These are phyloP conservation scores for Sugiyamaella smithiae DNA, from an alignment of 805 yeast genomes.

Conservation along the genomic window DNA sequence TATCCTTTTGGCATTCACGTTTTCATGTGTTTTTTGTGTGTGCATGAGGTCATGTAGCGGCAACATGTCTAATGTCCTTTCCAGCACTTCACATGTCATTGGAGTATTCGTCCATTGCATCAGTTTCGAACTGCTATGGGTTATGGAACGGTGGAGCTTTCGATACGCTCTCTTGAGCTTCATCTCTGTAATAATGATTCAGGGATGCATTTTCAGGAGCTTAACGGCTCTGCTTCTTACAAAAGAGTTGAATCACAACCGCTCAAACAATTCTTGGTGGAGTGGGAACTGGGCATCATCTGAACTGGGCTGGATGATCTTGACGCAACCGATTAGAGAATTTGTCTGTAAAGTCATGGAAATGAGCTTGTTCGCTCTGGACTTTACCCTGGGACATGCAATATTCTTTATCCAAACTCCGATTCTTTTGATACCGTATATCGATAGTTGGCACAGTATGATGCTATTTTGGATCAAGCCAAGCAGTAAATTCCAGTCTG, in stretches of 20 bases:
- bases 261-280: conserved; percentile 69
- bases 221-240: conserved; percentile 51
- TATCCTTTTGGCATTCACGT: conserved; percentile 28
- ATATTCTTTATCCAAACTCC: conserved; percentile 81
- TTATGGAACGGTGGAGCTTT: conserved; percentile 65
- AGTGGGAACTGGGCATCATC: conserved; percentile 47
- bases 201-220: conserved; percentile 54
- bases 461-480: conserved; percentile 97
- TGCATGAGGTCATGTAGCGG: conserved; percentile 1
- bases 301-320: conserved; percentile 77
- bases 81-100: conserved; percentile 44
- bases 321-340: conserved; percentile 84
- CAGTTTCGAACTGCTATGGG: conserved; percentile 62
- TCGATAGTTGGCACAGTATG: conserved; percentile 89
- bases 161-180: conserved; percentile 59
- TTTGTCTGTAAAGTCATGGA: conserved; percentile 81
- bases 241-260: conserved; percentile 56
- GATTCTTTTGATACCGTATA: conserved; percentile 67
- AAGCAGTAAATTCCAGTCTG: conserved; percentile 73
- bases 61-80: not conserved
- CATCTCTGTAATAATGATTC: conserved; percentile 53
- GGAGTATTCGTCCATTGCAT: conserved; percentile 53
- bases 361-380: conserved; percentile 86
- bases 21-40: conserved; percentile 43
- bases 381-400: conserved; percentile 80